A percentile compares a stretch with the other conserved stretches of the same genome.
These are phyloP conservation scores for Coemansia asiatica DNA, from an alignment of 192 early-diverging fungal species.

Conservation along the genomic window DNA sequence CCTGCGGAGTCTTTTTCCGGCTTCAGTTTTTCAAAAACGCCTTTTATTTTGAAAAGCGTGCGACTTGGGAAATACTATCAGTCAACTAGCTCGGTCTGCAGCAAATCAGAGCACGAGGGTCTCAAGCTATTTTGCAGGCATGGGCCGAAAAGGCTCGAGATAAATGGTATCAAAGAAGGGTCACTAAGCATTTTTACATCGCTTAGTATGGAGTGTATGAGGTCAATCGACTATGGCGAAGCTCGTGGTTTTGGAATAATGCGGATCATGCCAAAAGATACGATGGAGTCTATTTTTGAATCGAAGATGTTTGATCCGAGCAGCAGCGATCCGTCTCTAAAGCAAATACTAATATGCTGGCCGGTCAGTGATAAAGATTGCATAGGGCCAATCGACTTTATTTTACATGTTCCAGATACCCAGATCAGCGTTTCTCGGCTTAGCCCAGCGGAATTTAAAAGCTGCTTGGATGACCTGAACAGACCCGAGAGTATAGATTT, in stretches of 20 bases:
- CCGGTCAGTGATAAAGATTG: constrained; percentile 3
- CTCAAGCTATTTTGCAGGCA: constrained; percentile 6
- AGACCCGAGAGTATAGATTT: constrained; percentile 34
- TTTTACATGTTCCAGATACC: neutral
- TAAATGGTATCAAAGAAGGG: constrained; percentile 21
- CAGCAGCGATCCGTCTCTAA: constrained; percentile 16
- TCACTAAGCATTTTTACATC: constrained; percentile 8
- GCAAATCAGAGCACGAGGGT: neutral
- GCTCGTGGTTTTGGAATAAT: constrained; percentile 16
- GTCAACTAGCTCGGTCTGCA: constrained; percentile 2
- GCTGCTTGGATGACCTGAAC: constrained; percentile 25
- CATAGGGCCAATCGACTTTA: neutral
- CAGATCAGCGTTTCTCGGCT: neutral
- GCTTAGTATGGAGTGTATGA: constrained; percentile 21
- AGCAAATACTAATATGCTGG: constrained; percentile 27
- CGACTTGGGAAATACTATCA: constrained; percentile 33
- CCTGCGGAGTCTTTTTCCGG: neutral
- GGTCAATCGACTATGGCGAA: constrained; percentile 14
- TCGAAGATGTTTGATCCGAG: constrained; percentile 28
- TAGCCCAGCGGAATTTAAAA: constrained; percentile 1
- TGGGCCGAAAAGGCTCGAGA: constrained; percentile 16
- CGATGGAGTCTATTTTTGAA: constrained; percentile 38
- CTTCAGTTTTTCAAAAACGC: neutral
- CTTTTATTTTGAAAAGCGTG: constrained; percentile 6
- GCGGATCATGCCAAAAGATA: constrained; percentile 26